Evolutionary conservation across 495 filamentous ascomycete species (phyloP), one percentile per base, ranked within the genome.

Genomic region (Neurospora hispaniola): DNA sequence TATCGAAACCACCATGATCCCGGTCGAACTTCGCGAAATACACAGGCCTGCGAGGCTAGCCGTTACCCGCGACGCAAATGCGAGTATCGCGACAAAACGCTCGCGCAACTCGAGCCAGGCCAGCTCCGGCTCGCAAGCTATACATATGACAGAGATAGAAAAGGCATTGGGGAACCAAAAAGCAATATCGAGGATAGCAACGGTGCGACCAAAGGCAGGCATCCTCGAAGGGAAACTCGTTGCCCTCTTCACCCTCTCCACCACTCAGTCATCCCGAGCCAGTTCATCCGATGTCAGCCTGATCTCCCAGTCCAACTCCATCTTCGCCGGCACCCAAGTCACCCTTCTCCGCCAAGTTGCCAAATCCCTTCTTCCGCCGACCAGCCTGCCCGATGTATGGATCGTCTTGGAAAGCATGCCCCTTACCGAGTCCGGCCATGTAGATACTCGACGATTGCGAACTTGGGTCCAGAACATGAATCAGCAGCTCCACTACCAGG

Each of bases 391-490:
- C 6, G 78, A 77, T 59, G 62, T 83, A 4, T 86, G 84, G 84
- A 77, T 85, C 40, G 79, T 80, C 8, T 71, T 86, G 74, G 82
- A 85, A 68, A 77, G 70, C 14, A 85, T 86, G 81, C 84, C 84
- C 6, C n/a, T 82, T 3, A 82, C 80, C 38, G 79, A 80, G 0
- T 59, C 77, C 2, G 82, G 81, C 43, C 79, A 83, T 35, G 59
- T 80, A 68, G 80, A 86, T 71, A 75, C 80, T 44, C 82, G 84
- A 41, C 80, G 80, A 48, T 43, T 86, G 69, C 84, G 84, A 35
- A 86, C 84, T 0, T 86, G 84, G 84, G 80, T 79, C 9, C 84
- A 86, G 73, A 86, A 86, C 70, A 81, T 82, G 42, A 85, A 85
- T 69, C 80, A 85, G 27, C 79, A 83, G 54, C 66, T 82, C 20